Percentiles rank a stretch among this genome's conserved stretches.
These are phyloP conservation scores for Microthyrium microscopicum DNA, from an alignment of 2,329 filamentous ascomycete species.

Conservation along the genomic window DNA sequence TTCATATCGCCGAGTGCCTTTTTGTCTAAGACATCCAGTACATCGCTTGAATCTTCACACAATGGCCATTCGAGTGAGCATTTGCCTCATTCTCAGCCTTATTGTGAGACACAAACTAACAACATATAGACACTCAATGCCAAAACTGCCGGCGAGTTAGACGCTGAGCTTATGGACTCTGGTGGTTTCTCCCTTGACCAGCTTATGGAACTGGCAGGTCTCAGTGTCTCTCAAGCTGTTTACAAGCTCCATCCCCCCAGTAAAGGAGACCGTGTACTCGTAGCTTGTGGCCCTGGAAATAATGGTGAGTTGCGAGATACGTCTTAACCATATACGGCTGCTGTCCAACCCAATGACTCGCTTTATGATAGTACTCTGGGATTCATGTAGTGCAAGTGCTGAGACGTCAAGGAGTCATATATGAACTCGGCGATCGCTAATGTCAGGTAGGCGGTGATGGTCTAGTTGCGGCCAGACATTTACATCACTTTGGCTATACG, in stretches of 20 bases:
- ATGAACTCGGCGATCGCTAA: neutral
- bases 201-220: slow-evolving; percentile 87
- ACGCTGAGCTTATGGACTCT: slow-evolving; percentile 81
- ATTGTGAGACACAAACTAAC: neutral
- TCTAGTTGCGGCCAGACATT: slow-evolving; percentile 80
- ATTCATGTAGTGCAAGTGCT: too few species aligned
- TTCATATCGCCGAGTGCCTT: slow-evolving; percentile 8
- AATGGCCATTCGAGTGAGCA: too few species aligned
- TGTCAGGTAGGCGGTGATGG: slow-evolving; percentile 61
- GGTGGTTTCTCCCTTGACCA: slow-evolving; percentile 87
- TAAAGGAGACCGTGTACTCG: slow-evolving; percentile 55
- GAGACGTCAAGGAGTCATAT: too few species aligned
- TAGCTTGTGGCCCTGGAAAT: slow-evolving; percentile 78
- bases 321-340: neutral
- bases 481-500: slow-evolving; percentile 80
- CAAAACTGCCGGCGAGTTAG: slow-evolving; percentile 74
- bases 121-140: slow-evolving; percentile 57
- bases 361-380: too few species aligned
- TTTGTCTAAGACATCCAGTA: too few species aligned
- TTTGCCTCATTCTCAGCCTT: neutral
- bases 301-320: slow-evolving; percentile 33
- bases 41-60: too few species aligned
- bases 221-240: slow-evolving; percentile 84
- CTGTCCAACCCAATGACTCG: too few species aligned
- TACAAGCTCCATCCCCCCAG: slow-evolving; percentile 65